Conservation (phyloP, 2,329 filamentous ascomycete genomes). For the Colletotrichum endophyticum region DNA sequence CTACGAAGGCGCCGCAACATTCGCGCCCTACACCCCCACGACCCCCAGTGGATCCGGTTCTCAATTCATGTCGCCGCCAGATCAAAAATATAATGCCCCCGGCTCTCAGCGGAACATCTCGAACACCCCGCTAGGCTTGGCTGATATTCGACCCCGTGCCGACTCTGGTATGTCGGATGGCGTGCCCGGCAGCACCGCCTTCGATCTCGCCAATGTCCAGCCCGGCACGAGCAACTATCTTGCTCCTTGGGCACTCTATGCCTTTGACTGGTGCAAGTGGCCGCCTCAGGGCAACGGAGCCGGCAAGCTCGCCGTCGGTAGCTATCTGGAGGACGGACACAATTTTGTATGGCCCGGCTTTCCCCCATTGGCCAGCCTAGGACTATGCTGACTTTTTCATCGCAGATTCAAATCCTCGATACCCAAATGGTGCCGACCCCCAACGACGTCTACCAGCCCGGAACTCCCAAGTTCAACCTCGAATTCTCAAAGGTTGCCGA, state of each 20-base stretch:
- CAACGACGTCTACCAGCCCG: constrained; percentile 71
- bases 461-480: constrained; percentile 74
- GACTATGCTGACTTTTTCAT: constrained; percentile 20
- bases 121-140: constrained; percentile 88
- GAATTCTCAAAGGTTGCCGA: constrained; percentile 95
- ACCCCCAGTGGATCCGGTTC: constrained; percentile 60
- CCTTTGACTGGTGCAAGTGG: constrained; percentile 99
- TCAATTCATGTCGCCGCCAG: constrained; percentile 22
- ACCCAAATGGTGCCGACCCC: constrained; percentile 78
- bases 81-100: constrained; percentile 60
- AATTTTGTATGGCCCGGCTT: constrained; percentile 75
- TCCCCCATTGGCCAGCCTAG: background rate
- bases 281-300: constrained; percentile 78
- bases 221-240: constrained; percentile 88
- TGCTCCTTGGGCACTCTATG: constrained; percentile 94
- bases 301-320: constrained; percentile 93
- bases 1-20: constrained; percentile 59
- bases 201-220: constrained; percentile 69
- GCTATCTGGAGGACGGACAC: constrained; percentile 96
- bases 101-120: constrained; percentile 68
- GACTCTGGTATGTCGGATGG: constrained; percentile 82
- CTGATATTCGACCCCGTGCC: constrained; percentile 87
- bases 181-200: constrained; percentile 63
- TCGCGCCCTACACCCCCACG: constrained; percentile 61
- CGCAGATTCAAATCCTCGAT: constrained; percentile 94